phyloP scores from a whole-genome alignment of 1,139 yeast species.

The Geotrichum klebahnii region DNA sequence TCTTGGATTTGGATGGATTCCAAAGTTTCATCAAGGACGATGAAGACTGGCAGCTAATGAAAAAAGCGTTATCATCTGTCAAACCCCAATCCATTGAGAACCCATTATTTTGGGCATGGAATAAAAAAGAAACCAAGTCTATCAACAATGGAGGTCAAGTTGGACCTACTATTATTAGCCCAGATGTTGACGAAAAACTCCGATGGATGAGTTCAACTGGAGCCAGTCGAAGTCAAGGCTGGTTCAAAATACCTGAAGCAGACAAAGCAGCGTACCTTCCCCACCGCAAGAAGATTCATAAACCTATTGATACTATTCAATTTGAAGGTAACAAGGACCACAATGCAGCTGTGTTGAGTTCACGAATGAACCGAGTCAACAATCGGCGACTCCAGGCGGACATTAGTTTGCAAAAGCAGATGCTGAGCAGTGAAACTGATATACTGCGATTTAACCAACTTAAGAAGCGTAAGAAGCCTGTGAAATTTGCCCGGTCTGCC shows the following conservation, averaged over 20 bases:
- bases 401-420: conserved; percentile 73
- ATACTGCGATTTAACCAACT: conserved; percentile 70
- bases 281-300: conserved; percentile 59
- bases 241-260: conserved; percentile 65
- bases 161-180: conserved; percentile 11
- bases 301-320: conserved; percentile 38
- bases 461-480: conserved; percentile 87
- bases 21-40: conserved; percentile 61
- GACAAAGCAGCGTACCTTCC: conserved; percentile 75
- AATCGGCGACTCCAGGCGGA: conserved; percentile 90
- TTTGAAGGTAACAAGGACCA: conserved; percentile 40
- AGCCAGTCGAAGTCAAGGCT: conserved; percentile 72
- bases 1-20: conserved; percentile 49
- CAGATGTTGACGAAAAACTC: conserved; percentile 20
- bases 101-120: conserved; percentile 68
- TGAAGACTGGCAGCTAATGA: conserved; percentile 62
- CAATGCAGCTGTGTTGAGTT: conserved; percentile 47
- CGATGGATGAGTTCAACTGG: conserved; percentile 44
- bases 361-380: conserved; percentile 83
- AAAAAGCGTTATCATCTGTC: conserved; percentile 43
- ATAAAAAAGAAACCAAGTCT: conserved; percentile 41
- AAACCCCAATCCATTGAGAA: conserved; percentile 41
- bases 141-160: conserved; percentile 24
- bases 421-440: conserved; percentile 78
- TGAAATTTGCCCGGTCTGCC: conserved; percentile 91